Percentiles rank a stretch among this genome's conserved stretches.
phyloP scores from a whole-genome alignment of 352 stramenopile species.

The Phytophthora uliginosa region DNA sequence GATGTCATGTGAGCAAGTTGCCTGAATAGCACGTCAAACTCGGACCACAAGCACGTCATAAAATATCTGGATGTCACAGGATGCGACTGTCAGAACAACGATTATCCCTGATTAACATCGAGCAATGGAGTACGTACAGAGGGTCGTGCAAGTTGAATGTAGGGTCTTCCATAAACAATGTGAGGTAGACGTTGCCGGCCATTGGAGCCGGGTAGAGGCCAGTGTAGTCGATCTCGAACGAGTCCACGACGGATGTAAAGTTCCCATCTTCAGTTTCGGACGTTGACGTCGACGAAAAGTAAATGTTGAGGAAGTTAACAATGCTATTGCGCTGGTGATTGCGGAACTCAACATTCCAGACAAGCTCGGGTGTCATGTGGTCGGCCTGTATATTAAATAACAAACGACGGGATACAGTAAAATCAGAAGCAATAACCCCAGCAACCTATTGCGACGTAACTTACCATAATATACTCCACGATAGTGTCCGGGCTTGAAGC shows the following conservation, averaged over 20 bases:
- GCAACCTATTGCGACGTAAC: background rate
- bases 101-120: background rate
- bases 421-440: background rate
- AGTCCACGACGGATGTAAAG: conserved; percentile 55
- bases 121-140: conserved; percentile 55
- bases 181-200: conserved; percentile 93
- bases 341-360: conserved; percentile 94
- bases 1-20: conserved; percentile 78
- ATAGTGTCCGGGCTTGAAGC: conserved; percentile 60
- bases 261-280: conserved; percentile 51
- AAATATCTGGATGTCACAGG: conserved; percentile 63
- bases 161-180: conserved; percentile 94
- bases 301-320: conserved; percentile 79
- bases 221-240: conserved; percentile 82
- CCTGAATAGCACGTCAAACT: conserved; percentile 80
- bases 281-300: conserved; percentile 68
- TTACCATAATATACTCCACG: conserved; percentile 71
- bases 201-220: conserved; percentile 75
- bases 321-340: conserved; percentile 84
- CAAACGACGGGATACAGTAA: conserved; percentile 7
- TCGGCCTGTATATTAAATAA: conserved; percentile 68
- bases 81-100: background rate
- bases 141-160: conserved; percentile 94
- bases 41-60: conserved; percentile 78
- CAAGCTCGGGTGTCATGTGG: conserved; percentile 94